Evolutionary conservation across 179 eudicot genomes (phyloP), one percentile per base, ranked within the genome.

Genomic region (Silene vulgaris): DNA sequence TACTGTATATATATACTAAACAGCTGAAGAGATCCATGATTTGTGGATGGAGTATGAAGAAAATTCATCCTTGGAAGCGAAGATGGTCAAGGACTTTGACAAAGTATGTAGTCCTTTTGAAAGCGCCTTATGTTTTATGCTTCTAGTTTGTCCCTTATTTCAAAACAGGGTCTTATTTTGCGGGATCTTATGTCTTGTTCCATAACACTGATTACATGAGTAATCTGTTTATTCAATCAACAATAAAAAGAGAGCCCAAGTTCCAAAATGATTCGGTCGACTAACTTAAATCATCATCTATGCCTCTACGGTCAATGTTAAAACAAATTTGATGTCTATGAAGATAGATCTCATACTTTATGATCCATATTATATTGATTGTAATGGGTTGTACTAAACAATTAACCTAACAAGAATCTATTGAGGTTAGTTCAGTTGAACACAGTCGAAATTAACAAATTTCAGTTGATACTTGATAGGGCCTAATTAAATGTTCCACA

Each of bases 21-120:
- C 90, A 95, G 99, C 97, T n/a, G 78, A 89, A 68, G 99, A 95
- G 87, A 89, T 95, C 35, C 76, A 75, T 82, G 93, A 87, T 72
- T 77, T 95, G 74, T 95, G 99, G 99, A 86, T 87, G 92, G 99
- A 95, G 75, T 95, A 95, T 81, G 99, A 95, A 81, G 91, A 88
- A 80, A 86, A 90, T 73, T 81, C 97, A 73, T 85, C 99, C 37
- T 62, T 72, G 45, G 99, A 95, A 84, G 97, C 99, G 72, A 95
- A 95, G 74, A 78, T 95, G 79, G 97, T 95, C 74, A 95, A 92
- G 80, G 99, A 95, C 79, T 92, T 89, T 23, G 99, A 95, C 84
- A 95, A 95, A 84, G 99, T 92, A 74, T 64, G 76, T 75, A 56
- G 68, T 35, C 26, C 26, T 35, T 59, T 48, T 13, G 13, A 37